Percentiles rank a stretch among this genome's conserved stretches.
Evolutionary conservation across 2,329 filamentous ascomycete genomes (phyloP).

Genomic region (Aspergillus felis): DNA sequence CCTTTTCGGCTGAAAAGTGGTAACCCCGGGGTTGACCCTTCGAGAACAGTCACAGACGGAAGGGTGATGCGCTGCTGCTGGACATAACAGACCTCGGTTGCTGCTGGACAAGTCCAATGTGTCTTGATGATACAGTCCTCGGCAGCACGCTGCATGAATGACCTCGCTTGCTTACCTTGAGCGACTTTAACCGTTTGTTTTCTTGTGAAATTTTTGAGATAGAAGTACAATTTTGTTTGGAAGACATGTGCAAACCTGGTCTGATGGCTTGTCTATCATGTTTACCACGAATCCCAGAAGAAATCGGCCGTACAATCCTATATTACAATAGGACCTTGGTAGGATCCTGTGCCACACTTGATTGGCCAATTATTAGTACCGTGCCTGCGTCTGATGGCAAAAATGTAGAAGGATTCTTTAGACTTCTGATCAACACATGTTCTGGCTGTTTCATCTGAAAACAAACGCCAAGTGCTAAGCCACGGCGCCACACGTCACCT

Average conservation of each 20-base stretch:
- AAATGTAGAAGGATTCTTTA: not conserved
- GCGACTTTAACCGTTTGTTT: not conserved
- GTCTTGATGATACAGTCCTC: not conserved
- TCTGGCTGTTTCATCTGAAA: not conserved
- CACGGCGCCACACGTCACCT: slow-evolving; percentile 31
- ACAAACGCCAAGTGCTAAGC: slow-evolving; percentile 28
- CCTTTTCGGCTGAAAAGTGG: not conserved
- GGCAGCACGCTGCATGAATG: not conserved
- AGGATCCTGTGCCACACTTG: not conserved
- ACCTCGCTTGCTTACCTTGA: not conserved
- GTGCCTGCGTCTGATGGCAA: not conserved
- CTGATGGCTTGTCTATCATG: not conserved
- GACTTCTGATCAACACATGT: not conserved
- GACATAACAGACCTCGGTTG: not conserved
- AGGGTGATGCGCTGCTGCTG: not conserved
- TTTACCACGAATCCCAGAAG: not conserved
- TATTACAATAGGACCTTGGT: not conserved
- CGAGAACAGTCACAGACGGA: not conserved
- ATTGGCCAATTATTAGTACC: not conserved
- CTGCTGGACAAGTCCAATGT: not conserved
- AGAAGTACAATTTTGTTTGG: not conserved
- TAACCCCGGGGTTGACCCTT: not conserved
- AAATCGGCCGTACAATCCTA: not conserved
- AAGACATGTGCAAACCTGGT: not conserved
- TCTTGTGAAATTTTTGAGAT: not conserved